Base-by-base conservation (phyloP, 2,329 filamentous ascomycete genomes). In the Cladorrhinum sp. region DNA sequence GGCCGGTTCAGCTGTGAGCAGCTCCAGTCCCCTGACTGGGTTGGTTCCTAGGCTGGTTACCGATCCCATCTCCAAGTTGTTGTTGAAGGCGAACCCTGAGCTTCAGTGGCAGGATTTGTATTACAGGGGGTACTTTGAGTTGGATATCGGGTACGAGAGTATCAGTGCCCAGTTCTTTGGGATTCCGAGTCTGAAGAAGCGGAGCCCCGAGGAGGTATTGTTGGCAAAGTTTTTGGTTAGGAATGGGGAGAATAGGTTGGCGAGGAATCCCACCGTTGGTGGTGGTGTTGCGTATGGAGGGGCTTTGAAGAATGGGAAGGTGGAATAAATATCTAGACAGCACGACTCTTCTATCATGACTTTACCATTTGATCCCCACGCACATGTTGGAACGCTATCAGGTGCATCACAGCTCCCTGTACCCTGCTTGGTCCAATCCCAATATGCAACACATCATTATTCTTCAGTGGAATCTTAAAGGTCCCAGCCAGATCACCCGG, bases 41-140 rank as follows among this genome's bases (percentile, higher is more conserved):
- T 84, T 83, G 69, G 84, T 85, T 59, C 79, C 80, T 2, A 77
- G 86, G 51, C 74, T 74, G 0, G 71, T 72, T 1, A 83, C 84
- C 1, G 80, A 85, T 63, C 81, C 81, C 1, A 83, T 79, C 36
- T 81, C 85, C 0, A 78, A 76, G 13, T 86, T 86, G 10, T 74
- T 81, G 23, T 76, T 78, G 62, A 69, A 70, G 50, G 73, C 78
- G 20, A 91, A 90, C 71, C 73, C 77, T 0, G 85, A 88, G 70
- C 75, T 91, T 48, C 85, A 89, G 67, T 92, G 88, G 88, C 84
- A 87, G 65, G 88, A 91, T 60, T 73, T 86, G 4, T 91, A 89
- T 71, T 91, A 91, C 72, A 80, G 88, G 16, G 89, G 89, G 0
- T 91, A 91, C 74, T 90, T 85, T 66, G 82, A 88, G 68, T 75